Evolutionary conservation across 139 green algal genomes (phyloP).

Genomic region (Haematococcus sp.): DNA sequence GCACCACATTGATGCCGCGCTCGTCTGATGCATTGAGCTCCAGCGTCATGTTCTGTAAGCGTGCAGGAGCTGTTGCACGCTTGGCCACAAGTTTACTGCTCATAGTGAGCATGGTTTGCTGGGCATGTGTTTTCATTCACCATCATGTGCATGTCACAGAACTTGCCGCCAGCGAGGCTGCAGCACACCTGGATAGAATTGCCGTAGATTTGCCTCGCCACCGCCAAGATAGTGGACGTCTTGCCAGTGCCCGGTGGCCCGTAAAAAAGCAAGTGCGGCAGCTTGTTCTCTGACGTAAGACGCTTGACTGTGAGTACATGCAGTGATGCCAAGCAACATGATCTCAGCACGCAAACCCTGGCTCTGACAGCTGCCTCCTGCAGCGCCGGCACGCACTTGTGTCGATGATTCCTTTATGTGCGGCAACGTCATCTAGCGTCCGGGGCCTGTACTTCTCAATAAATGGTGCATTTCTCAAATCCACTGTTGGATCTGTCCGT

Average conservation of each 20-base stretch:
- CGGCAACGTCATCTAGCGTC: slow-evolving; percentile 89
- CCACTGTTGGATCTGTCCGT: slow-evolving; percentile 21
- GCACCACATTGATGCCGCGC: slow-evolving; percentile 91
- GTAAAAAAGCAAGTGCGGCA: slow-evolving; percentile 97
- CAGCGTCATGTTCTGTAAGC: slow-evolving; percentile 80
- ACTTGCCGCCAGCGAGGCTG: too few relatives aligned
- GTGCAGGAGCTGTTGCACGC: too few relatives aligned
- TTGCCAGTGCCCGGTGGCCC: slow-evolving; percentile 98
- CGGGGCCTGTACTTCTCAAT: slow-evolving; percentile 96
- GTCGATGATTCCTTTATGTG: slow-evolving; percentile 96
- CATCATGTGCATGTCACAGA: too few relatives aligned
- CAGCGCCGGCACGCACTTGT: slow-evolving; percentile 71
- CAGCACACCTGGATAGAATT: slow-evolving; percentile 28
- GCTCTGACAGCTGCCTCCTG: background rate
- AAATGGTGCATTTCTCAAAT: slow-evolving; percentile 11
- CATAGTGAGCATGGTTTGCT: too few relatives aligned
- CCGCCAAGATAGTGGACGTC: slow-evolving; percentile 91
- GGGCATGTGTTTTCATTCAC: too few relatives aligned
- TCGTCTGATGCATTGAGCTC: slow-evolving; percentile 98
- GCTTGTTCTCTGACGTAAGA: slow-evolving; percentile 75
- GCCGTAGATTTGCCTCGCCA: slow-evolving; percentile 94
- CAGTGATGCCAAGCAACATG: background rate
- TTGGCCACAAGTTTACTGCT: too few relatives aligned
- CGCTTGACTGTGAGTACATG: slow-evolving; percentile 60
- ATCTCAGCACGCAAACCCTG: slow-evolving; percentile 3